phyloP scores from a whole-genome alignment of 2,329 filamentous ascomycete species.

The Phyllosticta capitalensis region DNA sequence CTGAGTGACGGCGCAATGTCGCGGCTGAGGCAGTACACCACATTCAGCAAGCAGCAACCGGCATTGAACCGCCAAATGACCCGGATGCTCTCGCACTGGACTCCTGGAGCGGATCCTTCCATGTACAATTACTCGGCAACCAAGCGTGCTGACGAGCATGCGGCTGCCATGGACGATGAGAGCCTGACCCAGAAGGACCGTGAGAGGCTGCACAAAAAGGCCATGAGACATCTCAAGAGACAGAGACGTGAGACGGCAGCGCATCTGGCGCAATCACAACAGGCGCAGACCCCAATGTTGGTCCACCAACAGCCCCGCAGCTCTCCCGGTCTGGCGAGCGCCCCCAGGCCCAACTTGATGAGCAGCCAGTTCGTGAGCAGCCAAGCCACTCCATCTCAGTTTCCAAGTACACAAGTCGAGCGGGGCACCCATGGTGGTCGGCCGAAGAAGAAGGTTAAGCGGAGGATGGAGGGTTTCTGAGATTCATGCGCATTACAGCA shows the following conservation, averaged over 20 bases:
- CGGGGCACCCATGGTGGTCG: slow-evolving; percentile 26
- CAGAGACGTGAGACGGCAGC: slow-evolving; percentile 30
- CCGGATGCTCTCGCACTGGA: slow-evolving; percentile 35
- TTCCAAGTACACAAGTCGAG: slow-evolving; percentile 25
- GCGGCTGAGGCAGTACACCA: slow-evolving; percentile 29
- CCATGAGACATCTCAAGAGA: slow-evolving; percentile 31
- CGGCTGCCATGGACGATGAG: slow-evolving; percentile 23
- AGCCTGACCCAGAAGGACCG: slow-evolving; percentile 27
- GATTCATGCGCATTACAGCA: not conserved
- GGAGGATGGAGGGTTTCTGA: slow-evolving; percentile 25
- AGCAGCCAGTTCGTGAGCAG: slow-evolving; percentile 16
- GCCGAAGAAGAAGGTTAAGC: slow-evolving; percentile 22
- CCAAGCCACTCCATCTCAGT: slow-evolving; percentile 19
- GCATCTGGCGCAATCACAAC: not conserved
- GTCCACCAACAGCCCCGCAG: slow-evolving; percentile 13
- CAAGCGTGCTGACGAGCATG: slow-evolving; percentile 17
- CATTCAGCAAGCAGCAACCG: slow-evolving; percentile 20
- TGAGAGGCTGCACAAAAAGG: slow-evolving; percentile 27
- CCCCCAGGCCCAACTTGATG: not conserved
- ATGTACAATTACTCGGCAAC: slow-evolving; percentile 33
- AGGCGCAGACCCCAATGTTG: slow-evolving; percentile 8
- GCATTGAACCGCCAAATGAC: slow-evolving; percentile 24
- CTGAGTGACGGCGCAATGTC: slow-evolving; percentile 15
- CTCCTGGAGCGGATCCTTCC: slow-evolving; percentile 25
- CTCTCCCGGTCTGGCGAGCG: slow-evolving; percentile 8